Evolutionary conservation across 2,329 filamentous ascomycete genomes (phyloP).

Genomic region (Phoma sp.): DNA sequence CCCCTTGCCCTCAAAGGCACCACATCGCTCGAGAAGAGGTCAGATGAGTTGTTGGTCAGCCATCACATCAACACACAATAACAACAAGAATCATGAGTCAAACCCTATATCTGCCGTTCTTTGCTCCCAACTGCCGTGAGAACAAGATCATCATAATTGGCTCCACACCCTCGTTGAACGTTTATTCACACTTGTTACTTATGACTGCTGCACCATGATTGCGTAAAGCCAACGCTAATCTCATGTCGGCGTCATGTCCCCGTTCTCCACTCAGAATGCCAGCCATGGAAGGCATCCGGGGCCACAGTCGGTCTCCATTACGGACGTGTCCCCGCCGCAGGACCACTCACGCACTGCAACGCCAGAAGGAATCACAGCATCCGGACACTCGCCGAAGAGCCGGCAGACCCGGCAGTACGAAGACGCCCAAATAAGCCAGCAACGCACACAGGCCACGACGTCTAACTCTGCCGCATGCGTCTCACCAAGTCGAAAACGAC

Average conservation of each 20-base stretch:
- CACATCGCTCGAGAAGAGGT: conserved; percentile 33
- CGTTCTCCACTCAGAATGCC: conserved; percentile 8
- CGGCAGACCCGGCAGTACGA: conserved; percentile 1
- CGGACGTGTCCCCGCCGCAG: conserved; percentile 11
- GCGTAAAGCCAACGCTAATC: conserved; percentile 11
- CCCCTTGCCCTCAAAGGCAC: conserved; percentile 38
- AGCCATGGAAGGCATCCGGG: conserved; percentile 3
- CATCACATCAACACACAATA: conserved; percentile 5
- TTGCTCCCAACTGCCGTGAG: not conserved
- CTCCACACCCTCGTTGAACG: conserved; percentile 7
- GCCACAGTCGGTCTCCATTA: not conserved
- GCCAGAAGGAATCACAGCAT: conserved; percentile 13
- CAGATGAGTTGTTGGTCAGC: conserved; percentile 23
- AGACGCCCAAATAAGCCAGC: not conserved
- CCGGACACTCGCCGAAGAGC: conserved; percentile 12
- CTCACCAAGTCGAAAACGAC: conserved; percentile 9
- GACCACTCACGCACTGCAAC: not conserved
- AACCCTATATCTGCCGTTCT: not conserved
- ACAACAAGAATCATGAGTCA: not conserved
- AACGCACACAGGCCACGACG: not conserved
- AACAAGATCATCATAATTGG: not conserved
- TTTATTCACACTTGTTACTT: not conserved
- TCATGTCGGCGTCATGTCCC: conserved; percentile 7
- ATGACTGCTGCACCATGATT: conserved; percentile 1
- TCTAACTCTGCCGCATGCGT: conserved; percentile 16